Evolutionary conservation across 2,329 filamentous ascomycete species (phyloP), one percentile per base, ranked within the genome.

Genomic region (Chaetomium globosum): DNA sequence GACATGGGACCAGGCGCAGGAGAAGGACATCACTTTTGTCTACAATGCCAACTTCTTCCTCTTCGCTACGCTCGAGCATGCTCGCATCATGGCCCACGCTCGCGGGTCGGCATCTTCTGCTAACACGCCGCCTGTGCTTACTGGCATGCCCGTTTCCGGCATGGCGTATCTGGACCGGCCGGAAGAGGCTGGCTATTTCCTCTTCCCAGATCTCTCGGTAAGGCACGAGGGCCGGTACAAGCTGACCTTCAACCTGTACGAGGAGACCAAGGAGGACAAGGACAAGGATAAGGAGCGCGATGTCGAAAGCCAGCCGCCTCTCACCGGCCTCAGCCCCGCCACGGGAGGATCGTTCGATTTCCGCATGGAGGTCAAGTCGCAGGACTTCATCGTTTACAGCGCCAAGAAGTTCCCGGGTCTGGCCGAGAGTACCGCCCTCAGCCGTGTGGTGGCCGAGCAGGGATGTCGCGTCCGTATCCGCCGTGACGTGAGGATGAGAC

Each of bases 31-130:
- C 73, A 98, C 95, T 1, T 96, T 96, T 73, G 85, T 87, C 65
- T 96, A 97, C 81, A 94, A 96, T 75, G 93, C 93, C 75, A 97
- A 96, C 79, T 98, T 98, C 85, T 98, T 99, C 80, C 88, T 98
- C 49, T 98, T 92, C 73, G 92, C 93, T 59, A 97, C 93, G 6
- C 83, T 99, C 65, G 93, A 97, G 75, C 88, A 92, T 72, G 90
- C 92, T 31, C 90, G 93, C 46, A 86, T 88, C 33, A 90, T 97
- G 66, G 92, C 92, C 21, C 89, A 92, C 65, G 91, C 90, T 59
- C 90, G 93, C 70, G 87, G 63, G 56, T 36, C 91, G 54, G 86
- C 87, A 71, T 83, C 83, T 13, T 84, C 83, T n/a, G 85, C 89
- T 12, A 86, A 87, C 58, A 89, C 87, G 65, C 88, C 89, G 52